Percentiles rank a stretch among this genome's conserved stretches.
Evolutionary conservation across 345 rosid genomes (phyloP).

Genomic region (Syzygium grande): DNA sequence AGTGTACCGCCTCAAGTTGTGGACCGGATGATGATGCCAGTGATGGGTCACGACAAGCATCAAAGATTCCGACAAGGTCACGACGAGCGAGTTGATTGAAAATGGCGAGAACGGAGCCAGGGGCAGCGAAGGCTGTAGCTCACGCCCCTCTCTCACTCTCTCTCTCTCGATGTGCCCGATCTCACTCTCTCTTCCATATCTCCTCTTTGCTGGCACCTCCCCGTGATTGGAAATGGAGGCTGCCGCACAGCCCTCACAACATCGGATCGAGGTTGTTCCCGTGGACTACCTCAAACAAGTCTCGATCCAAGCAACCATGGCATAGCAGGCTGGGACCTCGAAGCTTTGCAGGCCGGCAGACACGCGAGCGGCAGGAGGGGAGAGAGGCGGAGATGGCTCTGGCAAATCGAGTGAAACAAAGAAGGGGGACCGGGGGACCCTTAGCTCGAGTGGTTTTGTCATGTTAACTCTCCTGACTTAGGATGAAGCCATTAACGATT

Average conservation of each 20-base stretch:
- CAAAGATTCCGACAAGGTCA: background rate
- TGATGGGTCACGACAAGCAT: background rate
- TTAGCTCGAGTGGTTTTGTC: too few relatives aligned
- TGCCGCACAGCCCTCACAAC: fast-evolving
- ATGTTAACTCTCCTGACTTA: background rate
- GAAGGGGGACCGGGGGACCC: too few relatives aligned
- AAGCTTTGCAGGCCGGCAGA: too few relatives aligned
- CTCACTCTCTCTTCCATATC: background rate
- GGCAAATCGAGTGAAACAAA: too few relatives aligned
- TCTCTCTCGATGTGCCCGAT: background rate
- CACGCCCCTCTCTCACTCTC: background rate
- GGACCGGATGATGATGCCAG: background rate
- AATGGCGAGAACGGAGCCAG: background rate
- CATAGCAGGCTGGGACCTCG: constrained; percentile 23
- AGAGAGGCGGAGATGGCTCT: too few relatives aligned
- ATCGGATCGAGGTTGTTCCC: background rate
- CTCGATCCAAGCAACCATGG: background rate
- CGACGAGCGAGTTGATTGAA: background rate
- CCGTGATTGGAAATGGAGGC: background rate
- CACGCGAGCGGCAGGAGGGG: too few relatives aligned
- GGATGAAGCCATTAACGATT: background rate
- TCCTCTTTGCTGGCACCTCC: background rate
- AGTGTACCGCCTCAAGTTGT: background rate
- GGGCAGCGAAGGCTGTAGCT: background rate
- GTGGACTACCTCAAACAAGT: background rate